These are phyloP conservation scores for Diaporthe sp. DNA, from an alignment of 2,329 filamentous ascomycete genomes.

Conservation along the genomic window DNA sequence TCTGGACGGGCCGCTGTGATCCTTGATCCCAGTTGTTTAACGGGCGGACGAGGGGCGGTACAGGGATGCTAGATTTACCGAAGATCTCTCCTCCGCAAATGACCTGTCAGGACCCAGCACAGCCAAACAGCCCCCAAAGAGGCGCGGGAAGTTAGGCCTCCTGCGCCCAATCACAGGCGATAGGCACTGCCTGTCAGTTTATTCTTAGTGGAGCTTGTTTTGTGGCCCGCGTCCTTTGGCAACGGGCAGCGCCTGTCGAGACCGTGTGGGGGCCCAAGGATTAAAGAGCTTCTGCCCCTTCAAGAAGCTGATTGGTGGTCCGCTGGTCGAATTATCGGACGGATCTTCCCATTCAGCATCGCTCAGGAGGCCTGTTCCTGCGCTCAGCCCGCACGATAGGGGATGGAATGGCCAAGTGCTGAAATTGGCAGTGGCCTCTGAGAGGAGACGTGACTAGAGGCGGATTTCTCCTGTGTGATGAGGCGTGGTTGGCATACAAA, in stretches of 20 bases:
- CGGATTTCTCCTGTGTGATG: not conserved
- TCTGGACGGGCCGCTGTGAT: not conserved
- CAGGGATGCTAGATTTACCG: constrained; percentile 1
- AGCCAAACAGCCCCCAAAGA: not conserved
- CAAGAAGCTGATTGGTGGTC: not conserved
- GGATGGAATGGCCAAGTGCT: not conserved
- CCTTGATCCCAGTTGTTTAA: not conserved
- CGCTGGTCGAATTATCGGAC: not conserved
- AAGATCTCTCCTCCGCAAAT: constrained; percentile 24
- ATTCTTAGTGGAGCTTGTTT: not conserved
- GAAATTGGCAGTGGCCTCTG: constrained; percentile 3
- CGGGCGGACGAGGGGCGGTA: no score
- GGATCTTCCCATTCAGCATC: constrained; percentile 22
- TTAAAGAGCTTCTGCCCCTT: not conserved
- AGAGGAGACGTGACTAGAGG: not conserved
- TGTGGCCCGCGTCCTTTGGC: not conserved
- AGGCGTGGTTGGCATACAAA: not conserved
- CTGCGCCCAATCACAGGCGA: constrained; percentile 1
- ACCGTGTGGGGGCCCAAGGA: not conserved
- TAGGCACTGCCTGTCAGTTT: not conserved
- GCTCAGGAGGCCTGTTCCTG: constrained; percentile 8
- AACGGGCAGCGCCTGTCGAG: not conserved
- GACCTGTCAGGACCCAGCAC: constrained; percentile 17
- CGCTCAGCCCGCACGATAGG: not conserved
- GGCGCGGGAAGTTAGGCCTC: not conserved